phyloP scores from a whole-genome alignment of 768 basidiomycete species.

The Gymnopilus dilepis region DNA sequence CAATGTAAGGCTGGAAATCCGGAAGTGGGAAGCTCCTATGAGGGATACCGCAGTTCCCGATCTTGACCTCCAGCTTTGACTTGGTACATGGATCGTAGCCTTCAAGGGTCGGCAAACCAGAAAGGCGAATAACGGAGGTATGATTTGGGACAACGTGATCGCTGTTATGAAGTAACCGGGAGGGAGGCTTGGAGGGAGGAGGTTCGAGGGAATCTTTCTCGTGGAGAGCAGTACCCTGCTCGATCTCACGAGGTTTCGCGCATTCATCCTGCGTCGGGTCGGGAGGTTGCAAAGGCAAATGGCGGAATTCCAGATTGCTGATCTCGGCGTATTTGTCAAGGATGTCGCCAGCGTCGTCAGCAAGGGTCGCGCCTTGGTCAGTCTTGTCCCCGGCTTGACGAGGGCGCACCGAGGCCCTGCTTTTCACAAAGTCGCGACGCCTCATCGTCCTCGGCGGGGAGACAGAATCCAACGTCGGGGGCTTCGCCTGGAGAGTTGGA shows the following conservation, averaged over 20 bases:
- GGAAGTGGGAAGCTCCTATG: conserved; percentile 5
- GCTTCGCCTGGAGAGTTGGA: neutral
- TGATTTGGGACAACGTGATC: neutral
- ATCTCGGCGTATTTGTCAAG: neutral
- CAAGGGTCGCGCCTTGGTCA: neutral
- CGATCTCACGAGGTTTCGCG: neutral
- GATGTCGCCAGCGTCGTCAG: neutral
- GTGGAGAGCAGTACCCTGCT: neutral
- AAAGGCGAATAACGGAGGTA: neutral
- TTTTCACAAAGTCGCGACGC: neutral
- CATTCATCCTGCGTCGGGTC: neutral
- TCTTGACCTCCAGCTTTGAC: neutral
- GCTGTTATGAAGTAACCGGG: neutral
- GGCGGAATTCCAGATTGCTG: neutral
- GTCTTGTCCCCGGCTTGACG: neutral
- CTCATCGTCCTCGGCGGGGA: neutral
- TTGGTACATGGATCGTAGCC: neutral
- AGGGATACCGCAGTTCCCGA: neutral
- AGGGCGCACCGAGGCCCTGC: neutral
- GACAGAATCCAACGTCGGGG: neutral
- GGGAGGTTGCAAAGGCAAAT: neutral
- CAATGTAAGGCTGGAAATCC: neutral
- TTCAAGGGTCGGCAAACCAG: neutral
- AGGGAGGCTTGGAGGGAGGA: neutral
- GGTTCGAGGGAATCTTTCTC: neutral